These are phyloP conservation scores for Trichoderma hamatum DNA, from an alignment of 2,329 filamentous ascomycete species.

Conservation along the genomic window DNA sequence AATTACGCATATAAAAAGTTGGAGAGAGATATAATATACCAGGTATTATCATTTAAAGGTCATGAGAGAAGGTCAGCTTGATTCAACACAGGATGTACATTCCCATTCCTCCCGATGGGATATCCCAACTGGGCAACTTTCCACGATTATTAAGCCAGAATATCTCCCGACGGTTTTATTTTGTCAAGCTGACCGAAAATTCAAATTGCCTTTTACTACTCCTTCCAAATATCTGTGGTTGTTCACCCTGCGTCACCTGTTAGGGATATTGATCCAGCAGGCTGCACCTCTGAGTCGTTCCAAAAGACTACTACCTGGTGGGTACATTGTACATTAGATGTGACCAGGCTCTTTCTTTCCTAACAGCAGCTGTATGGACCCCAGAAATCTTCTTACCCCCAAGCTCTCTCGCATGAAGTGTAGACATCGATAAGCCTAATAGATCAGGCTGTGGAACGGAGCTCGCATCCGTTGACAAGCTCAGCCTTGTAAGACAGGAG, in stretches of 20 bases:
- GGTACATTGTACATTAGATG: neutral
- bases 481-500: conserved; percentile 8
- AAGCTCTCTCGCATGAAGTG: neutral
- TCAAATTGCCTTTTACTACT: neutral
- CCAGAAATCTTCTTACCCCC: neutral
- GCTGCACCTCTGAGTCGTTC: neutral
- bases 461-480: neutral
- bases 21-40: neutral
- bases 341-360: neutral
- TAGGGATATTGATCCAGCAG: neutral
- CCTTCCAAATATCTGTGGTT: neutral
- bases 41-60: neutral
- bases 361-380: neutral
- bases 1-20: neutral
- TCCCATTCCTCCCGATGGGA: neutral
- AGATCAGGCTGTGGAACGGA: neutral
- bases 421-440: neutral
- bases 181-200: neutral
- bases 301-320: neutral
- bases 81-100: neutral
- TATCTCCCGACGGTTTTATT: neutral
- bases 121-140: neutral
- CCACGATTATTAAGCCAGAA: neutral
- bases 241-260: neutral
- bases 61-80: too few species aligned